Conservation (phyloP, 108 stramenopile genomes). For the Heterococcus sp. region DNA sequence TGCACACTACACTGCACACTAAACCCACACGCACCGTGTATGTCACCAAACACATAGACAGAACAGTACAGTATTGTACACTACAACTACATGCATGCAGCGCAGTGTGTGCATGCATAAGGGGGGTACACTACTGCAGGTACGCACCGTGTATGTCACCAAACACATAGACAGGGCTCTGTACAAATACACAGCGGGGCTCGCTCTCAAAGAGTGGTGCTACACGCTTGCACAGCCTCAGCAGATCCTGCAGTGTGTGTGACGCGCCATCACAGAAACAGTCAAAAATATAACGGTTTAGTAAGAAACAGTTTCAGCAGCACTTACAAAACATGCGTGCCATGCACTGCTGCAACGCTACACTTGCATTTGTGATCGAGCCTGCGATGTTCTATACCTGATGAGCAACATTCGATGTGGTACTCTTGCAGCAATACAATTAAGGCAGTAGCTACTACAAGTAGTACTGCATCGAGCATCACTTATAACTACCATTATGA, state of each 20-base stretch:
- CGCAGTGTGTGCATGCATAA: no score
- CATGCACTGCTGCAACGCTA: not conserved
- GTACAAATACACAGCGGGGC: conserved; percentile 85
- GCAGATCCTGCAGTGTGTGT: conserved; percentile 66
- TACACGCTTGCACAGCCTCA: conserved; percentile 75
- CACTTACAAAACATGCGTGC: not conserved
- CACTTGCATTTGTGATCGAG: not conserved
- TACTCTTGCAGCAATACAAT: not conserved
- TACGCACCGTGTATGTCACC: no score
- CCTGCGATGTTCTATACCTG: not conserved
- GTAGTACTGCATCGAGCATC: not conserved
- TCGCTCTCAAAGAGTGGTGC: conserved; percentile 76
- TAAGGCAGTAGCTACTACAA: not conserved
- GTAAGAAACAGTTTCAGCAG: not conserved
- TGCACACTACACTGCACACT: not conserved
- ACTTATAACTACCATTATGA: not conserved
- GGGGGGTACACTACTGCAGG: no score
- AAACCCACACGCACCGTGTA: no score
- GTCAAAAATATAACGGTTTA: not conserved
- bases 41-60: no score
- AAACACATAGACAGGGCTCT: conserved; percentile 86
- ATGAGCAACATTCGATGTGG: not conserved
- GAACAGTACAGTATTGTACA: conserved; percentile 90
- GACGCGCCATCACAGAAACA: not conserved
- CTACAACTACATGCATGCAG: conserved; percentile 97